These are phyloP conservation scores for Coemansia sp. DNA, from an alignment of 192 early-diverging fungal species.

Conservation along the genomic window DNA sequence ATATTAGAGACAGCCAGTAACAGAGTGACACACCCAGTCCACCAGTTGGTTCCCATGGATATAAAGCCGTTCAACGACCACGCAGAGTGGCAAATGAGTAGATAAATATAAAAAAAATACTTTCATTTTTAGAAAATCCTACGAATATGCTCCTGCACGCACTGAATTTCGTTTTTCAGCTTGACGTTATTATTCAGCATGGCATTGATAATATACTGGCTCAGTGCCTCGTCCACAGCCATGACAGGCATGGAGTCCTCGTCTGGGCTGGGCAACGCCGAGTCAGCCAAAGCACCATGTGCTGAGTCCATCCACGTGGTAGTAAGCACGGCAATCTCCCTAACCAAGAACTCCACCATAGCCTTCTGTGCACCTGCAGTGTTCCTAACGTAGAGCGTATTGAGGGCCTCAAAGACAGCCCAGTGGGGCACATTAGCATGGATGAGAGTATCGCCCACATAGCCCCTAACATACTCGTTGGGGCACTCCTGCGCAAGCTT, in stretches of 20 bases:
- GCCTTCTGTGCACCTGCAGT: not conserved
- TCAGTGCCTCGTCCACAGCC: slow-evolving; percentile 48
- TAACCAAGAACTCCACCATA: slow-evolving; percentile 15
- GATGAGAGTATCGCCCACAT: slow-evolving; percentile 17
- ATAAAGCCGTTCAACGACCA: not conserved
- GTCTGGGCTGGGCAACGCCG: not conserved
- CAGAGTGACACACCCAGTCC: too few species aligned
- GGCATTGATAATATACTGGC: slow-evolving; percentile 51
- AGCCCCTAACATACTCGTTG: slow-evolving; percentile 17
- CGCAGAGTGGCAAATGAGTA: not conserved
- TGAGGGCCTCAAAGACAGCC: slow-evolving; percentile 40
- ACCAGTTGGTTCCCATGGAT: not conserved
- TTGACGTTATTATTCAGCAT: slow-evolving; percentile 28
- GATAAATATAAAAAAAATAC: slow-evolving; percentile 1
- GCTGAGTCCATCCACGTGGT: slow-evolving; percentile 24
- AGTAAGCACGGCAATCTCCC: slow-evolving; percentile 28
- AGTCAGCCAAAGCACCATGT: not conserved
- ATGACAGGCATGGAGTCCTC: slow-evolving; percentile 31
- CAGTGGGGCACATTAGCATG: slow-evolving; percentile 28
- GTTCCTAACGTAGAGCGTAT: slow-evolving; percentile 10
- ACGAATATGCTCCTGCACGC: slow-evolving; percentile 42
- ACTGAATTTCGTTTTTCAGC: slow-evolving; percentile 44
- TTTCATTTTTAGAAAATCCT: slow-evolving; percentile 27
- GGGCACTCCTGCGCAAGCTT: slow-evolving; percentile 22
- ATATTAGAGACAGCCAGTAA: too few species aligned